These are phyloP conservation scores for Marasmius tenuissimus DNA, from an alignment of 1,284 basidiomycete species.

Conservation along the genomic window DNA sequence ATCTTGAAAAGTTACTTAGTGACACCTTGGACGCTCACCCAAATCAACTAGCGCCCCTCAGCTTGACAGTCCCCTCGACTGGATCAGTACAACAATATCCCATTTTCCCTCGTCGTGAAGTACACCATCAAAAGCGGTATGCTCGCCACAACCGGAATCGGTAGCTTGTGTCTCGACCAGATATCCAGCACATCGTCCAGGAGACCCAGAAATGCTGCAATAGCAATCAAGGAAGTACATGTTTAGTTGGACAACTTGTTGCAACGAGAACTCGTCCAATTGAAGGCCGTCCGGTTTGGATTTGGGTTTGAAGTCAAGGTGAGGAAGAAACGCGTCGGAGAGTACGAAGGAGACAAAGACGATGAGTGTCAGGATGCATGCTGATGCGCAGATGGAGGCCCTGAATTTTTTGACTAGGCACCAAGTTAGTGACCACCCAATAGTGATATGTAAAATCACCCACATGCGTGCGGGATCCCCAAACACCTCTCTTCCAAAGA, in stretches of 20 bases:
- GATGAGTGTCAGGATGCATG: conserved; percentile 86
- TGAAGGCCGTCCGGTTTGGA: conserved; percentile 58
- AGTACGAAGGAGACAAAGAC: conserved; percentile 91
- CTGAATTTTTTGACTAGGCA: conserved; percentile 83
- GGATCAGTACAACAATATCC: conserved; percentile 94
- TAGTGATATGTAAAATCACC: conserved; percentile 29
- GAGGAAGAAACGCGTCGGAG: conserved; percentile 56
- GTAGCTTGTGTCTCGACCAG: conserved; percentile 96
- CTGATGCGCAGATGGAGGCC: conserved; percentile 86
- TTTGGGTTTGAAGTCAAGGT: conserved; percentile 13
- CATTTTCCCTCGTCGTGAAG: conserved; percentile 89
- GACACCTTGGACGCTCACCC: conserved; percentile 48
- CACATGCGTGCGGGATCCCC: conserved; percentile 61
- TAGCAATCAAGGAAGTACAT: conserved; percentile 89
- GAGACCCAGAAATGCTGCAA: conserved; percentile 93
- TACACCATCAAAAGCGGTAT: conserved; percentile 96
- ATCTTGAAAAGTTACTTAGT: conserved; percentile 3
- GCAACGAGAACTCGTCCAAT: conserved; percentile 78
- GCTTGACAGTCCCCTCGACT: conserved; percentile 53
- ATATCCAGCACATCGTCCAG: conserved; percentile 99
- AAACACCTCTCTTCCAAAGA: conserved; percentile 76
- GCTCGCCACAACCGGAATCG: conserved; percentile 93
- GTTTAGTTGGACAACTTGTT: conserved; percentile 63
- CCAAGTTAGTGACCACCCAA: conserved; percentile 1
- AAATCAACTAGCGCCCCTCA: conserved; percentile 84